Evolutionary conservation across 352 stramenopile genomes (phyloP).

Genomic region (Plasmopara halstedii): DNA sequence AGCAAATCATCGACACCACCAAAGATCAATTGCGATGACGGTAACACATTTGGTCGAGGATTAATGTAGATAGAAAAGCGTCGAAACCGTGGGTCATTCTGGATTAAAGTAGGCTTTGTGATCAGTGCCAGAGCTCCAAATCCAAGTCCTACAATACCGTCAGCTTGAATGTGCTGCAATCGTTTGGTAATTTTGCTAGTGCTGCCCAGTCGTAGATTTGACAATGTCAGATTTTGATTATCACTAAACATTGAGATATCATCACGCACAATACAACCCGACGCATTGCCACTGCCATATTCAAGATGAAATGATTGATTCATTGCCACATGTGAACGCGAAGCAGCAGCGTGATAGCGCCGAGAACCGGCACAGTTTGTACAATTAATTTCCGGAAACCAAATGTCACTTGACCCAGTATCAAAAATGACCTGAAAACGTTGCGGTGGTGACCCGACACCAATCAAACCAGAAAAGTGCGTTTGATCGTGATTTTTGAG

Average conservation of each 20-base stretch:
- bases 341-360: conserved; percentile 32
- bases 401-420: conserved; percentile 66
- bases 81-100: conserved; percentile 14
- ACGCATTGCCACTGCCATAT: conserved; percentile 57
- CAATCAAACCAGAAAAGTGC: conserved; percentile 62
- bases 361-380: conserved; percentile 31
- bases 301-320: conserved; percentile 42
- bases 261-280: conserved; percentile 39
- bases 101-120: conserved; percentile 43
- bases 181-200: conserved; percentile 36
- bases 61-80: conserved; percentile 69
- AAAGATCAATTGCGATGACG: conserved; percentile 49
- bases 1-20: conserved; percentile 42
- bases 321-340: conserved; percentile 22
- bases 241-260: conserved; percentile 29
- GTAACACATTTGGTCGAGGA: conserved; percentile 29
- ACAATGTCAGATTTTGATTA: conserved; percentile 21
- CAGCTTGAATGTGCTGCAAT: conserved; percentile 45
- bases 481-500: conserved; percentile 70
- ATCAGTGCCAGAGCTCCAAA: conserved; percentile 46
- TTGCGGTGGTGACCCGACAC: conserved; percentile 52
- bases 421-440: conserved; percentile 72
- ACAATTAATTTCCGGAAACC: conserved; percentile 39
- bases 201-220: conserved; percentile 34
- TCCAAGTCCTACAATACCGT: conserved; percentile 59